Percentiles rank a stretch among this genome's conserved stretches.
Conservation (phyloP, 2,329 filamentous ascomycete genomes). For the Colletotrichum sidae region DNA sequence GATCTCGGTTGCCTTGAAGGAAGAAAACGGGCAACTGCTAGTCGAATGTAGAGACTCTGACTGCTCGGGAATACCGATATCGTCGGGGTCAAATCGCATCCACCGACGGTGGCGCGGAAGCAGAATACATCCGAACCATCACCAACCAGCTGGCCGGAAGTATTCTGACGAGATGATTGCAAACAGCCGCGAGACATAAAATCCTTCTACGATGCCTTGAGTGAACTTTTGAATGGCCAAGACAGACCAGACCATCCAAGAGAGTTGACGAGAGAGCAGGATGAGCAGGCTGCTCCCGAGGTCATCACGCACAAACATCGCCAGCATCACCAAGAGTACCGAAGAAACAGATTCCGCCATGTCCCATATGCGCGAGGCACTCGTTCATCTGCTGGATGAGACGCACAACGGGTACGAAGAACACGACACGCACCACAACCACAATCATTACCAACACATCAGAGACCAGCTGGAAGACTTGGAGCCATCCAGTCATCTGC, state of each 20-base stretch:
- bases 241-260: too few relatives aligned
- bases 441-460: constrained; percentile 17
- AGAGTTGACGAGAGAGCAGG: not conserved
- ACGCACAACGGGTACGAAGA: not conserved
- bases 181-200: too few relatives aligned
- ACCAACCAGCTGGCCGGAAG: constrained; percentile 13
- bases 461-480: constrained; percentile 29
- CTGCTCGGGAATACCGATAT: not conserved
- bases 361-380: constrained; percentile 1
- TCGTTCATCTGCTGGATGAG: constrained; percentile 15
- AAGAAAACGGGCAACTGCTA: too few relatives aligned
- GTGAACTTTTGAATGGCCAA: too few relatives aligned
- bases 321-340: not conserved
- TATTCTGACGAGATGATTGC: constrained; percentile 1
- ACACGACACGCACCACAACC: constrained; percentile 1
- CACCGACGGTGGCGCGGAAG: constrained; percentile 9
- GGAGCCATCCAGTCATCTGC: constrained; percentile 31
- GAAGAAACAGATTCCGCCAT: not conserved
- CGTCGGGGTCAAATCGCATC: not conserved
- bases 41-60: too few relatives aligned
- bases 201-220: too few relatives aligned
- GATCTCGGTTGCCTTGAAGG: too few relatives aligned
- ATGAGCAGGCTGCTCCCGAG: not conserved
- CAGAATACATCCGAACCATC: constrained; percentile 18
- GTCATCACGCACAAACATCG: not conserved